Conservation (phyloP, 2,329 filamentous ascomycete genomes). For the Delphinella strobiligena region DNA sequence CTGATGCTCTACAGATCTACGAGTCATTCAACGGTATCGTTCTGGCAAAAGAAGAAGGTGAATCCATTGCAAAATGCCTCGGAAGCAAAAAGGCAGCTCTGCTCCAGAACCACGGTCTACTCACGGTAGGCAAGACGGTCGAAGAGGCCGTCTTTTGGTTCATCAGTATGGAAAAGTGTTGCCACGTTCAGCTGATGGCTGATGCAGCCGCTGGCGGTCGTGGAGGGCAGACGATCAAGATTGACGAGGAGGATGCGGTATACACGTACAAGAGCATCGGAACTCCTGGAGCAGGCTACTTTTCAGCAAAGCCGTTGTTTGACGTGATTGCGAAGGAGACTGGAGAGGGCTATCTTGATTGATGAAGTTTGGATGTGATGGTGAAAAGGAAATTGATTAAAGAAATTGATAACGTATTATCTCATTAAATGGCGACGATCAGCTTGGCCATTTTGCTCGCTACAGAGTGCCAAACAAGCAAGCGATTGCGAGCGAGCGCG, state of each 20-base stretch:
- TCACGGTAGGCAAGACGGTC: constrained; percentile 30
- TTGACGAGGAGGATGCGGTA: constrained; percentile 53
- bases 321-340: constrained; percentile 55
- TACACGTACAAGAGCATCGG: constrained; percentile 58
- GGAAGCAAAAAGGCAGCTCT: constrained; percentile 30
- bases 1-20: constrained; percentile 19
- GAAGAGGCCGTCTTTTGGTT: constrained; percentile 33
- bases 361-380: too few relatives aligned
- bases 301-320: constrained; percentile 59
- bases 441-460: too few relatives aligned
- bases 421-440: too few relatives aligned
- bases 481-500: too few relatives aligned
- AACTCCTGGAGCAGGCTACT: constrained; percentile 50
- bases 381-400: too few relatives aligned
- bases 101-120: constrained; percentile 32
- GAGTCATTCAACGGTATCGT: constrained; percentile 36
- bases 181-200: constrained; percentile 34
- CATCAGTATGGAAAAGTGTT: constrained; percentile 28
- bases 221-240: constrained; percentile 53
- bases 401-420: too few relatives aligned
- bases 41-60: constrained; percentile 31
- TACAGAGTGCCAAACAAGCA: too few relatives aligned
- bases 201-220: constrained; percentile 50
- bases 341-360: constrained; percentile 40
- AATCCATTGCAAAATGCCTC: constrained; percentile 28